Evolutionary conservation across 495 filamentous ascomycete genomes (phyloP), one percentile per base, ranked within the genome.

Genomic region (Evansstolkia leycettana): DNA sequence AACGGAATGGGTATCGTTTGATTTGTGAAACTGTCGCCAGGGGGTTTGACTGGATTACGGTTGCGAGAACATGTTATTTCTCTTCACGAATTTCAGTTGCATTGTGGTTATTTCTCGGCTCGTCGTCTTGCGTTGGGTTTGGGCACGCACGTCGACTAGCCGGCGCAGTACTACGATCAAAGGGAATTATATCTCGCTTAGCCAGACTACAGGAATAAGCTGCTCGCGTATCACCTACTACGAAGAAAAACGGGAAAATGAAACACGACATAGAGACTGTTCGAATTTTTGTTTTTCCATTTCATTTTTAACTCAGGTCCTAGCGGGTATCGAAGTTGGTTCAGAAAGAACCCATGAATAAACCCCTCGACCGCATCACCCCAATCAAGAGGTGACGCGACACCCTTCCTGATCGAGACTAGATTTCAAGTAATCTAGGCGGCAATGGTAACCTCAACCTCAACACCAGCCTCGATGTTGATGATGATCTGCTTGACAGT

Each of bases 401-500:
- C 35, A 37, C 39, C 45, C 35, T 43, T 39, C 29, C 20, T 31
- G 17, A 37, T 33, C 31, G 36, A 34, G 38, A 45, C 41, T 43
- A 37, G 34, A 40, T 38, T 39, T n/a, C 43, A 47, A 38, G 29
- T 26, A 40, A 54, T 58, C 75, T 86, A 98, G 62, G 90, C 89
- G 61, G 90, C 90, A 70, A 98, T 98, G 54, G 90, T 98, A 50
- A 98, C 90, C 76, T 98, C 90, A 53, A 98, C 90, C 78, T 98
- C 90, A 60, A 98, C 90, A 74, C 90, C 90, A 43, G 90, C 90
- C 79, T 98, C 90, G 65, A 98, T 96, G 75, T 98, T 98, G 73
- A 96, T 87, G 64, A 98, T 98, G 75, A 98, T 96, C 76, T 94
- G 87, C 80, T 98, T 98, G 64, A 98, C 90, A 41, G 94, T 85